Base-by-base conservation (phyloP, 1,284 basidiomycete genomes). In the Cutaneotrichosporon daszewskae region DNA sequence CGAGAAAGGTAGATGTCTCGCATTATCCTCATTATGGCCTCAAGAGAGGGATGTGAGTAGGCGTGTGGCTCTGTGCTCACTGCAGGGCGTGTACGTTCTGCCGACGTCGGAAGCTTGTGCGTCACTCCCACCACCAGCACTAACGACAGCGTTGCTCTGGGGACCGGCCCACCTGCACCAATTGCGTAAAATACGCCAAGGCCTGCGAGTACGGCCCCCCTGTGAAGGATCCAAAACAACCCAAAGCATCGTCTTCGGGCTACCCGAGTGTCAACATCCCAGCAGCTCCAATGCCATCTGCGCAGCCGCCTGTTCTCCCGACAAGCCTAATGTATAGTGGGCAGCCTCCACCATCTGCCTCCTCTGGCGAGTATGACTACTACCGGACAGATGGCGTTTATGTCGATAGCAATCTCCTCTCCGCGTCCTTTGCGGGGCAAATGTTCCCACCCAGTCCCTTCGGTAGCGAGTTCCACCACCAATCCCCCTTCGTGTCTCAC, bases 11-110 rank as follows among this genome's bases (percentile, higher is more conserved):
- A 17, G 50, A 52, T 22, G 50, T 52, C 6, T 52, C 50, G 11
- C 50, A 52, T 27, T 52, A 43, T 25, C 50, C 50, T 18, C 50
- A 52, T 19, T 52, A 52, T 38, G 50, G 50, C 2, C 28, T 52
- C 17, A 52, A 52, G 37, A 37, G 50, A 11, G 50, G 50, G 28
- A 52, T 52, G 50, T 50, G 24, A 26, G 48, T 43, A 11, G 7
- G 12, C 14, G 5, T 17, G 16, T 17, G 34, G 29, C 23, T 9
- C 17, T 26, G 23, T 32, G 19, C 24, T 25, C 20, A 23, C 16
- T 18, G 5, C 37, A 65, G 59, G 60, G 65, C 65, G 5, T 67
- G 65, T 39, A 58, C 55, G 5, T 67, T 67, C 43, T 67, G 65
- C 45, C 49, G 65, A 2, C 47, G 57, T n/a, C 45, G 65, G 13